phyloP scores from a whole-genome alignment of 768 basidiomycete genomes.

The Boletus rubroflammeus region DNA sequence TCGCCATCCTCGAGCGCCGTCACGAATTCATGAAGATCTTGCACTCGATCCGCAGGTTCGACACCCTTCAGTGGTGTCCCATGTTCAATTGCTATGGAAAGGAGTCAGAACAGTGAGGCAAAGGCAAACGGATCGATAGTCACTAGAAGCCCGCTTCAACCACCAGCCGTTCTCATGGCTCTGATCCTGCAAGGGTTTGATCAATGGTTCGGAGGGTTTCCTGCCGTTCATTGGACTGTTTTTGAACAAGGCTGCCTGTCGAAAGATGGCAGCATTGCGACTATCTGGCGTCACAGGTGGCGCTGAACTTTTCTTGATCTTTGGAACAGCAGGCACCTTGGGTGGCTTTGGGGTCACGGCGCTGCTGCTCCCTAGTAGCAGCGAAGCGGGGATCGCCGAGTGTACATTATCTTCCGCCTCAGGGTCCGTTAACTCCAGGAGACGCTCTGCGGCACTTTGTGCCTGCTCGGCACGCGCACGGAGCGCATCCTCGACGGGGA shows the following conservation, averaged over 20 bases:
- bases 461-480: constrained; percentile 89
- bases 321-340: constrained; percentile 36
- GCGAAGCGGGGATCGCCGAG: constrained; percentile 52
- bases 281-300: constrained; percentile 66
- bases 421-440: constrained; percentile 82
- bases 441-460: constrained; percentile 84
- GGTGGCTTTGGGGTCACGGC: constrained; percentile 36
- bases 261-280: constrained; percentile 56
- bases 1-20: constrained; percentile 49
- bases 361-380: constrained; percentile 44
- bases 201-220: constrained; percentile 49
- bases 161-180: constrained; percentile 81
- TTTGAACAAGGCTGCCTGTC: constrained; percentile 73
- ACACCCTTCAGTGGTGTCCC: constrained; percentile 42
- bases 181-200: constrained; percentile 65
- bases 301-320: constrained; percentile 27
- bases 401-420: constrained; percentile 57
- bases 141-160: constrained; percentile 71
- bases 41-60: constrained; percentile 37
- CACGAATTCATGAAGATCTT: constrained; percentile 55
- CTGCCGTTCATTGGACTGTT: constrained; percentile 70
- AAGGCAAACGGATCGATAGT: constrained; percentile 26
- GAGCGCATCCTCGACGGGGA: constrained; percentile 78
- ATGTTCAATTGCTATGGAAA: constrained; percentile 39
- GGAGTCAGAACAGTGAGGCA: constrained; percentile 8